A percentile compares a stretch with the other conserved stretches of the same genome.
These are phyloP conservation scores for Xanthoparmelia taractica DNA, from an alignment of 495 filamentous ascomycete species.

Conservation along the genomic window DNA sequence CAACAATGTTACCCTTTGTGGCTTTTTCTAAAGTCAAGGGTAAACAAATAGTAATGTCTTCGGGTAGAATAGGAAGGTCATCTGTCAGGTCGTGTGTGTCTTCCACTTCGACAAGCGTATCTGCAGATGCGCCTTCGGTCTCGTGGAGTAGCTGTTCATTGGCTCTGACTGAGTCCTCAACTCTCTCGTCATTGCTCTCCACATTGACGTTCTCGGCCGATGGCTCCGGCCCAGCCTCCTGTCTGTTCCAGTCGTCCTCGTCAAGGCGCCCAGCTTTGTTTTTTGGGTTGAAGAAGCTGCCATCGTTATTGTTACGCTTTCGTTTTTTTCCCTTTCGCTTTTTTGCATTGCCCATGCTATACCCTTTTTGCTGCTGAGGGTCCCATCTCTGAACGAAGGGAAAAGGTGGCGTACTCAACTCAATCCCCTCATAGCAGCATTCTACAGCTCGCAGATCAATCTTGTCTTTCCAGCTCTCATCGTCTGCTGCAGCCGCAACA, in stretches of 20 bases:
- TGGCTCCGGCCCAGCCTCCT: neutral
- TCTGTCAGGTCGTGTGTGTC: constrained; percentile 35
- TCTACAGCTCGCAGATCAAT: constrained; percentile 71
- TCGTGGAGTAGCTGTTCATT: constrained; percentile 32
- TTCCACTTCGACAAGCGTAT: constrained; percentile 32
- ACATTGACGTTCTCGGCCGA: neutral
- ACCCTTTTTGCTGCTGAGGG: constrained; percentile 51
- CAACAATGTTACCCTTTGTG: constrained; percentile 59
- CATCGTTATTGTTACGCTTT: constrained; percentile 34
- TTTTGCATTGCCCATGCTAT: constrained; percentile 38
- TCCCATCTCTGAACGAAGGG: constrained; percentile 90
- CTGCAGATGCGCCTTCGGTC: constrained; percentile 25
- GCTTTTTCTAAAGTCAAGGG: constrained; percentile 46
- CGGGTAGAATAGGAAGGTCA: constrained; percentile 63
- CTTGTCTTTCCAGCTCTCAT: constrained; percentile 62
- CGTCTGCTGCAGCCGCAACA: constrained; percentile 26
- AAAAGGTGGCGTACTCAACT: constrained; percentile 73
- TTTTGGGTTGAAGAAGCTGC: constrained; percentile 10
- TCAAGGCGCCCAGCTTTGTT: neutral
- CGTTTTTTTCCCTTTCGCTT: constrained; percentile 52
- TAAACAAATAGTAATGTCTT: constrained; percentile 49
- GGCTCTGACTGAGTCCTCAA: constrained; percentile 12
- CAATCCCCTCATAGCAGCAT: constrained; percentile 65
- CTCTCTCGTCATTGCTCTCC: constrained; percentile 24
- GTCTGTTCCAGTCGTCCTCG: neutral